Percentiles rank a stretch among this genome's conserved stretches.
Conservation (phyloP, 2,329 filamentous ascomycete species). For the Colletotrichum tropicicola region DNA sequence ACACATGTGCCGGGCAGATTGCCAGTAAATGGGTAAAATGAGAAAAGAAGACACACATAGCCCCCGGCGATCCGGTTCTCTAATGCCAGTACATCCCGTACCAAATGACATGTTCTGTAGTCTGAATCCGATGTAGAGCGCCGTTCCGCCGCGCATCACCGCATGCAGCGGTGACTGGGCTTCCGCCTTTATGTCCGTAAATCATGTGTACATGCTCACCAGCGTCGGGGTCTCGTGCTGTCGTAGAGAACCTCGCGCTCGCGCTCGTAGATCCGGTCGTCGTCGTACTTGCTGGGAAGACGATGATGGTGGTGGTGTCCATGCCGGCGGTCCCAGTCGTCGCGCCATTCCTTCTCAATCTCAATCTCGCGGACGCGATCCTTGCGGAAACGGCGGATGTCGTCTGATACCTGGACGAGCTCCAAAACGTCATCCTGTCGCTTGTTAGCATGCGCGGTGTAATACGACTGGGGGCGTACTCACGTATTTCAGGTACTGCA, state of each 20-base stretch:
- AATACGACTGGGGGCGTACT: constrained; percentile 49
- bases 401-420: constrained; percentile 83
- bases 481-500: constrained; percentile 89
- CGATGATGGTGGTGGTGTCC: constrained; percentile 40
- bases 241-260: constrained; percentile 77
- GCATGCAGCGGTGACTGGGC: not conserved
- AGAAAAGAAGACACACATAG: constrained; percentile 16
- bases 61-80: constrained; percentile 15
- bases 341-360: constrained; percentile 67
- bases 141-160: not conserved
- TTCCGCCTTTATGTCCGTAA: not conserved
- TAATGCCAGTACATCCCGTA: constrained; percentile 19
- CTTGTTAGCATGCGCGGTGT: constrained; percentile 40
- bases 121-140: constrained; percentile 11
- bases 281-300: constrained; percentile 55
- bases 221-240: constrained; percentile 34
- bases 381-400: constrained; percentile 74
- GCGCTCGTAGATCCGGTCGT: constrained; percentile 73
- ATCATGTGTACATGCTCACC: constrained; percentile 14
- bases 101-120: constrained; percentile 18
- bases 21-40: constrained; percentile 5
- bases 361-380: constrained; percentile 62
- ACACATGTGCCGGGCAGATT: constrained; percentile 26
- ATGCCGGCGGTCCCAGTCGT: constrained; percentile 57
- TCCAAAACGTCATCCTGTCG: constrained; percentile 84